These are phyloP conservation scores for Aphanomyces invadans DNA, from an alignment of 352 stramenopile species.

Conservation along the genomic window DNA sequence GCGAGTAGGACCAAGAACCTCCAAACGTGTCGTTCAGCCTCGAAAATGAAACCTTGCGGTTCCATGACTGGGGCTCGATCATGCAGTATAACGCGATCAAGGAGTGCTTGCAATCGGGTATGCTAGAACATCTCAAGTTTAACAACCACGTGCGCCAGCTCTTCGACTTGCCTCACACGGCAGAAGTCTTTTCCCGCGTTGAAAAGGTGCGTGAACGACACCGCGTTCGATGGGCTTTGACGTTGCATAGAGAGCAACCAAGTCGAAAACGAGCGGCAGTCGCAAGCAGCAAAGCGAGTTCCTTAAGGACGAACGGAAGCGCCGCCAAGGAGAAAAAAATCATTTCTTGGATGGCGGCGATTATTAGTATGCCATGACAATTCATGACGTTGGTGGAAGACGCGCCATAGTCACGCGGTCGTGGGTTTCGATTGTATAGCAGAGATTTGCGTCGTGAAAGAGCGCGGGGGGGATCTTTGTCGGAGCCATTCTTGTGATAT, in stretches of 20 bases:
- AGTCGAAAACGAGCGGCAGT: constrained; percentile 10
- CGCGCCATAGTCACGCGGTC: not conserved
- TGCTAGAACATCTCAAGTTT: constrained; percentile 84
- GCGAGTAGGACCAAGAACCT: constrained; percentile 57
- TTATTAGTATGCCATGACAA: constrained; percentile 1
- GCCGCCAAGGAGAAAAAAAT: constrained; percentile 18
- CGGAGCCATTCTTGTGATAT: not conserved
- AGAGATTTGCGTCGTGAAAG: not conserved
- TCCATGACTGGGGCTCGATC: constrained; percentile 70
- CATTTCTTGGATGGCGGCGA: constrained; percentile 4
- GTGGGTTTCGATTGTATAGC: constrained; percentile 1
- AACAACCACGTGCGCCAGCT: constrained; percentile 76
- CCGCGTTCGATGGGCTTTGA: no score
- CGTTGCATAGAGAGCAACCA: constrained; percentile 6
- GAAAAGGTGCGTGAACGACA: constrained; percentile 13
- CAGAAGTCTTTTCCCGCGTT: constrained; percentile 43
- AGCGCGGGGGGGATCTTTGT: not conserved
- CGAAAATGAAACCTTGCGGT: constrained; percentile 63
- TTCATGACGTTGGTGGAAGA: not conserved
- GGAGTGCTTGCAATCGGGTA: constrained; percentile 51
- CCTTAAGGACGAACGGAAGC: constrained; percentile 14
- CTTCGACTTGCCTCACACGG: constrained; percentile 63
- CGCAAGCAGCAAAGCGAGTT: constrained; percentile 17
- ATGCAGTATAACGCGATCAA: constrained; percentile 81
- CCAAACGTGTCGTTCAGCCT: constrained; percentile 69